phyloP scores from a whole-genome alignment of 2,329 filamentous ascomycete genomes.

The Fonsecaea erecta region DNA sequence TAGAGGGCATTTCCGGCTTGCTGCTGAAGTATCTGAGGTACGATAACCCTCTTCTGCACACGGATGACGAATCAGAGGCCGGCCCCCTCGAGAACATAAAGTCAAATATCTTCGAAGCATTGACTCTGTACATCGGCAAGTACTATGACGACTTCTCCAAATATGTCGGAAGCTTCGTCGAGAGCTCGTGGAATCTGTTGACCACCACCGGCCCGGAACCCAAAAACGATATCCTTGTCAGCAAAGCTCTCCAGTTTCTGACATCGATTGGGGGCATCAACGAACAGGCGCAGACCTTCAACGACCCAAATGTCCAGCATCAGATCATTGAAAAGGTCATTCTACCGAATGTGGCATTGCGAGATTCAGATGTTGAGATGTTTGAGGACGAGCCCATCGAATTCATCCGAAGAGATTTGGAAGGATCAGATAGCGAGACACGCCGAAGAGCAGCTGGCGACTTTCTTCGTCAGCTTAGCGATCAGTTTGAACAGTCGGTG shows the following conservation, averaged over 20 bases:
- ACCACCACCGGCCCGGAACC: slow-evolving; percentile 84
- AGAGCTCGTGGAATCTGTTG: slow-evolving; percentile 86
- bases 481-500: slow-evolving; percentile 83
- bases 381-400: slow-evolving; percentile 99
- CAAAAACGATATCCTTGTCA: slow-evolving; percentile 92
- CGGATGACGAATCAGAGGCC: slow-evolving; percentile 86
- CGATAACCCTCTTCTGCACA: slow-evolving; percentile 79
- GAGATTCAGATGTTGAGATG: slow-evolving; percentile 91
- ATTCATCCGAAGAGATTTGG: slow-evolving; percentile 91
- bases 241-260: slow-evolving; percentile 91
- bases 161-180: slow-evolving; percentile 81
- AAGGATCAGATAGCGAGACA: slow-evolving; percentile 95
- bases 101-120: slow-evolving; percentile 87
- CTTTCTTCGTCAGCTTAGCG: slow-evolving; percentile 85
- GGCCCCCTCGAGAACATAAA: slow-evolving; percentile 85
- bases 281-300: slow-evolving; percentile 82
- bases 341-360: slow-evolving; percentile 85
- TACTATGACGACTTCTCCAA: slow-evolving; percentile 91
- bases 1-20: slow-evolving; percentile 74
- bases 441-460: slow-evolving; percentile 90
- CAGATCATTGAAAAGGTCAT: slow-evolving; percentile 97
- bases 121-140: slow-evolving; percentile 91
- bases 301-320: slow-evolving; percentile 75
- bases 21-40: slow-evolving; percentile 94
- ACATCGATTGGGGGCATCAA: slow-evolving; percentile 82